Base-by-base conservation (phyloP, 306 rosid species). In the Alnus rubra region DNA sequence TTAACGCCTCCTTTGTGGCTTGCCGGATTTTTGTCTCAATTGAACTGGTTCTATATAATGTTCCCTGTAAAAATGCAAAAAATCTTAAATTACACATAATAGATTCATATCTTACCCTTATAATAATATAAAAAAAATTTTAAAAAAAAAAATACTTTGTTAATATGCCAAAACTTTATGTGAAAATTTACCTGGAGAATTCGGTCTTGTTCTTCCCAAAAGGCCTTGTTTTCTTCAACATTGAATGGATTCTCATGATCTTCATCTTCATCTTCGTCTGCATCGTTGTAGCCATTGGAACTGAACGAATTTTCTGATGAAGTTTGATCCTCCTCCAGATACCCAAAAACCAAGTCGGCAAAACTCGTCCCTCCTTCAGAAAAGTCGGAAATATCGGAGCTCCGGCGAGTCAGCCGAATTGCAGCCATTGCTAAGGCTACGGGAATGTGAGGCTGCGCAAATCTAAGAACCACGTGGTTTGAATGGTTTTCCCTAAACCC, bases 191-290 rank as follows among this genome's bases (percentile, higher is more conserved):
- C 98, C 92, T 85, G 87, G 18, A 94, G 90, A 79, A 84, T 84
- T 9, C 84, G 85, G 1, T 80, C 74, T 48, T 94, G 94, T 76
- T 89, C 85, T 35, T 86, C 87, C 98, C 98, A 94, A 64, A 88
- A 94, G 56, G 78, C 77, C 75, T 80, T 83, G 69, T 68, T 76
- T 71, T 82, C 88, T 59, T 92, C 86, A 2, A 39, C 23, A 14
- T 71, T 23, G 69, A 55, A 44, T 52, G 79, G 30, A 54, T 4
- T 76, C 2, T 80, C 83, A 19, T 80, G 30, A 54, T 4, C 74
- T 1, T 80, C 83, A 19, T 80, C 84, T 0, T 84, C 87, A 0
- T 73, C 84, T 0, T 77, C 79, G 0, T 44, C 68, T 0, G 74
- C 30, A 7, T 48, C 44, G 5, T 37, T 71, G n/a, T 19, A 69